Evolutionary conservation across 108 stramenopile genomes (phyloP), one percentile per base, ranked within the genome.

Genomic region (Poteriospumella lacustris): DNA sequence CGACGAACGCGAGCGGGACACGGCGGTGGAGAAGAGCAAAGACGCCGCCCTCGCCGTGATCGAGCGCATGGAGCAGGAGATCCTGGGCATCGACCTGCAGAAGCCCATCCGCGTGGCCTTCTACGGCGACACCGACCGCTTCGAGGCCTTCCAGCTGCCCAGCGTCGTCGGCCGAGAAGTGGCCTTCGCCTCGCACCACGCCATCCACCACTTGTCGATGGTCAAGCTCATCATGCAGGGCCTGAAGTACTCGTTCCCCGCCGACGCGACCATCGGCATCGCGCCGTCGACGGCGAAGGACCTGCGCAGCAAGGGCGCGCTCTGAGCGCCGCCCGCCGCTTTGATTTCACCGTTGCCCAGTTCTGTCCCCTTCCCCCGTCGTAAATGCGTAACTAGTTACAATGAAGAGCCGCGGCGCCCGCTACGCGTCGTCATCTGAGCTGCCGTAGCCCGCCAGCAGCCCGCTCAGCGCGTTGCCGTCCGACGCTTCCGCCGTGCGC

Each of bases 141-240:
- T 64, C 36, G 15, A 19, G 28, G 15, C 15, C 36, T 64, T 34
- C 36, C 15, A 9, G 5, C 28, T 83, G 29, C 44, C 77, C 3
- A 70, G 77, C 39, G 92, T 92, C 0, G 70, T 92, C n/a, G 87
- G 79, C 29, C 79, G 95, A 39, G 95, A 96, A 78, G 76, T 96
- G 24, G 91, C 89, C 12, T 96, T 96, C 86, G 86, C 82, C 1
- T 92, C 91, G 2, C 95, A 96, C 81, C 95, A 96, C 78, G 90
- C 90, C 0, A 91, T 93, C 60, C 95, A 96, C 87, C 95, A 96
- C 81, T 81, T 92, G 88, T 92, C 92, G 44, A 88, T 93, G 91
- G 88, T 93, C 29, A 89, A 88, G 68, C 88, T 94, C 40, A 91
- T 93, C 81, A 86, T 90, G 39, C 29, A 85, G 33, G 44, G 28